Evolutionary conservation across 192 early-diverging fungal species (phyloP).

Genomic region (Fimicolochytrium jonesii): DNA sequence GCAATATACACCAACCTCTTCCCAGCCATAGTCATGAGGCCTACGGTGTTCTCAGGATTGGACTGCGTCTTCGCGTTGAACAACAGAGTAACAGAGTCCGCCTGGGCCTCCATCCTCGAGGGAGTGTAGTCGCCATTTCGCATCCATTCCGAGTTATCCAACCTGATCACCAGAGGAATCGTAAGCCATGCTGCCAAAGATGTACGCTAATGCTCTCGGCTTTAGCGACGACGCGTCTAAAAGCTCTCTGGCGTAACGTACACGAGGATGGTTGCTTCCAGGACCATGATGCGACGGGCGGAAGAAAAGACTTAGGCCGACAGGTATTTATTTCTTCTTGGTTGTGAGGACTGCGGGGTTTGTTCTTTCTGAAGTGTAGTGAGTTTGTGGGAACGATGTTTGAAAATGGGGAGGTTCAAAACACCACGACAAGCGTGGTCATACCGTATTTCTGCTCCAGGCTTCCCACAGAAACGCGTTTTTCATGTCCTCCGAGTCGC

Average conservation of each 20-base stretch:
- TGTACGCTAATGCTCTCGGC: background rate
- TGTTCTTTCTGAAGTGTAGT: no score
- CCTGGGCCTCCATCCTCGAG: slow-evolving; percentile 87
- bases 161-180: slow-evolving; percentile 15
- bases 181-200: background rate
- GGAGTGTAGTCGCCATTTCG: slow-evolving; percentile 98
- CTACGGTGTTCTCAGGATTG: slow-evolving; percentile 96
- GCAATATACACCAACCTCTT: slow-evolving; percentile 54
- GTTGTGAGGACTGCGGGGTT: no score
- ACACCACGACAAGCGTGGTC: no score
- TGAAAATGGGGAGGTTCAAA: no score
- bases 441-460: no score
- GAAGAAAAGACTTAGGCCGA: no score
- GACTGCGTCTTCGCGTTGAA: slow-evolving; percentile 85
- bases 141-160: slow-evolving; percentile 99
- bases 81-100: slow-evolving; percentile 86
- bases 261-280: slow-evolving; percentile 91
- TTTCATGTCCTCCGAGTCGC: no score
- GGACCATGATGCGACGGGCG: no score
- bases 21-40: slow-evolving; percentile 91
- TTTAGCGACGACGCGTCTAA: background rate
- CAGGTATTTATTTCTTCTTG: no score
- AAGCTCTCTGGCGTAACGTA: slow-evolving; percentile 38
- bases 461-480: no score
- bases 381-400: no score